A percentile compares a stretch with the other conserved stretches of the same genome.
Conservation (phyloP, 1,139 yeast genomes). For the Magnusiomyces suaveolens region DNA sequence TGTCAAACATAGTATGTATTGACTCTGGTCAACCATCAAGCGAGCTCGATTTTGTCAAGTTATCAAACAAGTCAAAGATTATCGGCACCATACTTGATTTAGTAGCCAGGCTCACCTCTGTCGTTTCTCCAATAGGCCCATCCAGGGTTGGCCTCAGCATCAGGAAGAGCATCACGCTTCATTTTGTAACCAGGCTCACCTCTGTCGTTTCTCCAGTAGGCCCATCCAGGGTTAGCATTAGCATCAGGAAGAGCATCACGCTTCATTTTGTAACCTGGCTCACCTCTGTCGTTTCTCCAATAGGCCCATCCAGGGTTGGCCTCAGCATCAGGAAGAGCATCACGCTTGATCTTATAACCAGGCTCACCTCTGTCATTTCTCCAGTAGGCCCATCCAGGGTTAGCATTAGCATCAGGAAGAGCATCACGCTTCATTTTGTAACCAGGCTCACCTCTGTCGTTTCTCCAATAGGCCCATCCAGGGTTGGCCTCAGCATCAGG, state of each 20-base stretch:
- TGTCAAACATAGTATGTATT: too few relatives aligned
- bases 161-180: background rate
- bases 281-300: background rate
- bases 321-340: slow-evolving; percentile 1
- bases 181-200: background rate
- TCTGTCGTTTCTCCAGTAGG: background rate
- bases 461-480: background rate
- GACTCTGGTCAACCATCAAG: too few relatives aligned
- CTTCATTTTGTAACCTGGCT: background rate
- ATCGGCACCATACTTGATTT: background rate
- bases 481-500: too few relatives aligned
- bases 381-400: too few relatives aligned
- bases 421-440: background rate
- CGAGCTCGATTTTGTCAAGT: too few relatives aligned
- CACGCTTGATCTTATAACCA: background rate
- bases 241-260: slow-evolving; percentile 1
- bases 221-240: background rate
- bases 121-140: background rate
- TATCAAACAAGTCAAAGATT: too few relatives aligned
- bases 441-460: slow-evolving; percentile 1
- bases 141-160: background rate
- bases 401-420: background rate
- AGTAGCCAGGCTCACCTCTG: background rate
- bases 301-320: background rate
- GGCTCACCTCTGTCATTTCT: slow-evolving; percentile 2